Base-by-base conservation (phyloP, 768 basidiomycete species). In the Macrolepiota albuminosa region DNA sequence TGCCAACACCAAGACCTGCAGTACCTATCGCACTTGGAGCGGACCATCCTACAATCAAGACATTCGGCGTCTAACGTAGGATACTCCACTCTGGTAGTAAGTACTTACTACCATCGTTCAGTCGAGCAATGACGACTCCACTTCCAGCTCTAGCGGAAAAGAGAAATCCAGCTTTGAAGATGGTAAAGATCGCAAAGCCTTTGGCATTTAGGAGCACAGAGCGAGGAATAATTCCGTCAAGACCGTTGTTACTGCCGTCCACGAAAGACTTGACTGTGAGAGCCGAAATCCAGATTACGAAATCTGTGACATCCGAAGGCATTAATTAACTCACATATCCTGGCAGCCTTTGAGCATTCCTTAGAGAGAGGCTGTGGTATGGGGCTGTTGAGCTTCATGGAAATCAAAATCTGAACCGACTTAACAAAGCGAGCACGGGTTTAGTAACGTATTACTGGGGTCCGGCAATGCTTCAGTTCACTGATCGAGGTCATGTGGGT, bases 21-120 rank as follows among this genome's bases (percentile, higher is more conserved):
- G 92, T 88, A 29, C 95, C 95, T 48, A 99, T 96, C 3, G 96
- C 97, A 69, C 89, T 91, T 3, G 97, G 97, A 21, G 95, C 87
- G 39, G 91, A 93, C 95, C 95, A 99, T 40, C 84, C 90, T 94
- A 58, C 31, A 39, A 58, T 45, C 57, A 26, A 57, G 59, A 29
- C 31, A 40, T 31, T 7, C 61, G 57, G 26, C 56, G 33, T 53
- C 48, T 26, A 58, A 4, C n/a, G 18, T 43, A 45, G 59, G 33
- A 36, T 24, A 40, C 6, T 4, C 2, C 11, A 29, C 34, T 24
- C 29, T 53, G 5, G 26, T 18, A 21, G n/a, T 10, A 10, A 43
- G n/a, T 10, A 77, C 93, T 75, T 69, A 94, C 92, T 77, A 66
- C 93, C 95, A 71, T 95, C 83, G 5, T 84, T 78, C 18, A 94